A percentile compares a stretch with the other conserved stretches of the same genome.
Evolutionary conservation across 371 early-diverging fungal genomes (phyloP).

Genomic region (Ecytonucleospora hepatopenaei): DNA sequence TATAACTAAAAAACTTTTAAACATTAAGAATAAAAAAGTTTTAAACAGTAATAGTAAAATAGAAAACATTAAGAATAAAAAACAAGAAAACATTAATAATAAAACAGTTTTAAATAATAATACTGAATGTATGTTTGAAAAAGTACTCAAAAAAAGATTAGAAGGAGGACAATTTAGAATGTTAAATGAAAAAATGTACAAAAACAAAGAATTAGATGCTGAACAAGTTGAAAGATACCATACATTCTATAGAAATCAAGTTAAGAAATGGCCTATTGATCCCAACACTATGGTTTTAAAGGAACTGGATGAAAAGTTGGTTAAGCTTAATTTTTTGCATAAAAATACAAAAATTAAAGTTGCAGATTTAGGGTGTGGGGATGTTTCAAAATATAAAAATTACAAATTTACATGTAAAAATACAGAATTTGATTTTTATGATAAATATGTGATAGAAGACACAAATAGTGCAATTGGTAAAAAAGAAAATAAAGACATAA

Average conservation of each 20-base stretch:
- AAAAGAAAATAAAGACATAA: no score
- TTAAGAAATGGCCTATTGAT: constrained; percentile 81
- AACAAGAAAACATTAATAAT: no score
- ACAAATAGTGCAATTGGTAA: no score
- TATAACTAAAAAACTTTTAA: background rate
- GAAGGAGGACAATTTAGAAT: constrained; percentile 55
- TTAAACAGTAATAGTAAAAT: no score
- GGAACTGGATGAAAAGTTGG: constrained; percentile 58
- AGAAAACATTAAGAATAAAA: no score
- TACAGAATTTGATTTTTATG: constrained; percentile 69
- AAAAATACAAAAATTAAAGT: constrained; percentile 33
- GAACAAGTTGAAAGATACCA: constrained; percentile 65
- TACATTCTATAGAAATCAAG: constrained; percentile 80
- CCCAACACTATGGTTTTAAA: constrained; percentile 75
- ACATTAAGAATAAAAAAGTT: background rate
- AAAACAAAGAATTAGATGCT: constrained; percentile 40
- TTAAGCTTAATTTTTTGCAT: no score
- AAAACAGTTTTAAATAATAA: no score
- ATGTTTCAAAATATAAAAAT: constrained; percentile 59
- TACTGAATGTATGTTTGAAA: no score
- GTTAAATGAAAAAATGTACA: constrained; percentile 56
- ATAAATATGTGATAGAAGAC: constrained; percentile 70
- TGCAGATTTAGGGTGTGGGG: constrained; percentile 95
- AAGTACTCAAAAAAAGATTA: constrained; percentile 45
- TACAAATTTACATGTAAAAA: constrained; percentile 68